Evolutionary conservation across 192 early-diverging fungal genomes (phyloP), one percentile per base, ranked within the genome.

Genomic region (Coemansia sp.): DNA sequence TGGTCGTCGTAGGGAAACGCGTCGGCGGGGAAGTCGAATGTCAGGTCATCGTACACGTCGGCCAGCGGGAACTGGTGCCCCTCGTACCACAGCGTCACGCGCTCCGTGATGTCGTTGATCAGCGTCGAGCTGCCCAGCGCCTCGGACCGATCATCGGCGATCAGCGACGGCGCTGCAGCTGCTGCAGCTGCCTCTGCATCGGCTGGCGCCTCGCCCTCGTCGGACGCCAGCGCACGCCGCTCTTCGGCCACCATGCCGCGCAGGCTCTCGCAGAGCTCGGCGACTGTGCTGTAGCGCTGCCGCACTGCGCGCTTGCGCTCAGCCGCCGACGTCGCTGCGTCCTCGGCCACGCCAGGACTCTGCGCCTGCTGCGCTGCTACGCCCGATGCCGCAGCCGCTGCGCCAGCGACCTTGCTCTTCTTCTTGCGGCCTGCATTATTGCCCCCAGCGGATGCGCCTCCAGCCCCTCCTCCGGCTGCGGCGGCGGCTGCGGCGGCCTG

Each of bases 21-120:
- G n/a, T 77, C 74, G 0, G 76, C 64, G 11, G 76, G 74, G 35
- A 78, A 72, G 35, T 85, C 83, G 58, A 85, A 81, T 11, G 83
- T 72, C 68, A 85, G 71, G 47, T 85, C 83, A 19, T 77, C 77
- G 70, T 85, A 85, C 45, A 77, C 83, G 41, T 77, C 79, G 10
- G 79, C 74, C 43, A 81, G 64, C 46, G 83, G 83, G 36, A 85
- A 85, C 60, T 81, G 73, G 68, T 79, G 66, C 14, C 77, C 83
- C 65, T 82, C 74, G 59, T 68, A 82, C 81, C 81, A 83, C 66
- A 63, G 54, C 49, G 69, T 78, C 43, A 78, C 76, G 29, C 59
- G 68, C 22, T 83, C 73, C 36, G 78, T 71, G 5, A 77, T 77
- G 29, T 45, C 45, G 60, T 83, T 73, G 31, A 78, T 74, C 38